Evolutionary conservation across 768 basidiomycete genomes (phyloP), one percentile per base, ranked within the genome.

Genomic region (Filobasidium wieringae): DNA sequence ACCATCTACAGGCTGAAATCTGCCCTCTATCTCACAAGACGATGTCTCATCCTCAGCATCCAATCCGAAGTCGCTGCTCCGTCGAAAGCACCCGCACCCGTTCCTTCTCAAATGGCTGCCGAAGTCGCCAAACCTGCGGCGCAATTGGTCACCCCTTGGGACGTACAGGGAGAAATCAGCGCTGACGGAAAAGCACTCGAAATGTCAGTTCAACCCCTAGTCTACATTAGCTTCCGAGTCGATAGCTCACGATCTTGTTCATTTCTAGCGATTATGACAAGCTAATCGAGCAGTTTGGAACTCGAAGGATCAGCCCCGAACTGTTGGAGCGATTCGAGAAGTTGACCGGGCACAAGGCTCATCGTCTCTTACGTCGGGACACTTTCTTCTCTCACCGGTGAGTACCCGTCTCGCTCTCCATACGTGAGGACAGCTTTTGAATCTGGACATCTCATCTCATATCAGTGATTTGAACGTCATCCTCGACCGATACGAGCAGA

Each of bases 331-430:
- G 95, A 29, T 99, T 99, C 66, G 90, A 97, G 76, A 81, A 80
- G 47, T 74, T 97, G 53, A 97, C 95, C 8, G 93, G 93, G 4
- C 80, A 82, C 55, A 82, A 79, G 59, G 90, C 95, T 9, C 93
- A 99, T 75, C 77, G 87, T 14, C 80, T 97, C 53, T 77, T 99
- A 51, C 79, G 93, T 34, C 79, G 93, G 57, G 90, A 89, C 15
- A 88, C 87, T 81, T 99, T 97, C 78, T 99, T 96, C 76, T 96
- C 92, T 17, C 95, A 99, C 76, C 84, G 93, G 92, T 88, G 64
- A 63, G 82, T 67, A 5, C 12, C 11, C 4, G 2, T 12, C 31
- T 49, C 45, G 8, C 26, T 11, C 7, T 32, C 41, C 31, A 22
- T 22, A 11, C 27, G 22, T 12, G 8, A 14, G 12, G 40, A 32